phyloP scores from a whole-genome alignment of 805 yeast species.

The Wickerhamomyces bovis region DNA sequence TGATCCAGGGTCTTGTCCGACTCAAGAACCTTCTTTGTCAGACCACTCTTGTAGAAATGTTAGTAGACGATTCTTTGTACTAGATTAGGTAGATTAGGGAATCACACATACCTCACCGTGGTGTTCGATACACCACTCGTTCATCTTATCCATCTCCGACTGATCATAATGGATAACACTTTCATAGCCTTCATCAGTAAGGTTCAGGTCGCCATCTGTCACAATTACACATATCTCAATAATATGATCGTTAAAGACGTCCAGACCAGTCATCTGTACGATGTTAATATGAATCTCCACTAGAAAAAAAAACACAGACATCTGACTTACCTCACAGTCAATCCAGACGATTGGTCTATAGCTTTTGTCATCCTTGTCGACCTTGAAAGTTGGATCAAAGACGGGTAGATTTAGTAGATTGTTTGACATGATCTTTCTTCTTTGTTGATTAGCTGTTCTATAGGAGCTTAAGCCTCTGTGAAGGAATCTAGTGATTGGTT shows the following conservation, averaged over 20 bases:
- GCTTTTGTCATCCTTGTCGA: constrained; percentile 9
- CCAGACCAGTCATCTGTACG: constrained; percentile 80
- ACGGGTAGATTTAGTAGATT: constrained; percentile 9
- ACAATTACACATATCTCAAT: constrained; percentile 88
- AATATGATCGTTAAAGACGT: constrained; percentile 72
- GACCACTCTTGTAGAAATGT: constrained; percentile 41
- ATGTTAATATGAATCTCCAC: background rate
- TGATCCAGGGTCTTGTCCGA: constrained; percentile 45
- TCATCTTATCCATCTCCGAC: constrained; percentile 62
- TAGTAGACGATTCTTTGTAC: too few species aligned
- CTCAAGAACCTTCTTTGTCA: constrained; percentile 61
- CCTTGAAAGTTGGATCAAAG: constrained; percentile 9
- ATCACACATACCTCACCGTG: constrained; percentile 43
- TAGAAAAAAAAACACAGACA: constrained; percentile 1
- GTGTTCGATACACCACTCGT: constrained; percentile 80
- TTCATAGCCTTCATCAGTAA: constrained; percentile 77
- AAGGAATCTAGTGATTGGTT: background rate
- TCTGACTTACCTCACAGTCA: constrained; percentile 65
- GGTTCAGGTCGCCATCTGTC: constrained; percentile 74
- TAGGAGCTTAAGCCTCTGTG: background rate
- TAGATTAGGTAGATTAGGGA: too few species aligned
- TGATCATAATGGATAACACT: constrained; percentile 70
- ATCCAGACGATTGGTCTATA: constrained; percentile 73
- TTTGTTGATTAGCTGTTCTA: background rate
- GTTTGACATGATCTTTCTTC: background rate